phyloP scores from a whole-genome alignment of 306 rosid species.

The Quercus robur region DNA sequence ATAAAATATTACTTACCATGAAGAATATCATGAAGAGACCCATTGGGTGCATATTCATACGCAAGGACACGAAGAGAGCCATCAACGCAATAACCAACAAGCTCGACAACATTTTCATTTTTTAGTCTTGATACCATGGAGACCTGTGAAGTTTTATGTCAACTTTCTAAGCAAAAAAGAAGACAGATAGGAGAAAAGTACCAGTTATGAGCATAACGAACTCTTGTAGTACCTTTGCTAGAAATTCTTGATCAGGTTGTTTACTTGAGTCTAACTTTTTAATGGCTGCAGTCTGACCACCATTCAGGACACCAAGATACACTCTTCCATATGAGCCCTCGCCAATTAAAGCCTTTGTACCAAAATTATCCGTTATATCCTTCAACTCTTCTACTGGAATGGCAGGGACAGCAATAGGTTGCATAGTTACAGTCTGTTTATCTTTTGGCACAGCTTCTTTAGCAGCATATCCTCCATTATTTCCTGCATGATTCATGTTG shows the following conservation, averaged over 20 bases:
- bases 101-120: conserved; percentile 65
- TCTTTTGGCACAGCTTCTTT: conserved; percentile 35
- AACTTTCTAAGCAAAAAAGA: not conserved
- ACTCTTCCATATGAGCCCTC: conserved; percentile 89
- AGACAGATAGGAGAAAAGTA: not conserved
- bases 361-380: conserved; percentile 66
- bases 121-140: conserved; percentile 80
- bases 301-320: conserved; percentile 45
- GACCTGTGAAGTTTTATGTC: conserved; percentile 33
- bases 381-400: conserved; percentile 66
- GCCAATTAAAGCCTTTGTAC: conserved; percentile 56
- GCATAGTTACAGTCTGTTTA: conserved; percentile 30
- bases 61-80: conserved; percentile 73
- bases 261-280: conserved; percentile 71
- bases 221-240: conserved; percentile 55
- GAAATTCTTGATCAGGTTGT: conserved; percentile 72
- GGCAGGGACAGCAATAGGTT: conserved; percentile 67
- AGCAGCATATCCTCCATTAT: conserved; percentile 28
- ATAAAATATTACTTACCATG: conserved; percentile 47
- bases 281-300: conserved; percentile 61
- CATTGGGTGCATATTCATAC: conserved; percentile 71
- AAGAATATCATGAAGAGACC: conserved; percentile 76
- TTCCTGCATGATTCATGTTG: conserved; percentile 33
- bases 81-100: conserved; percentile 63
- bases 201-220: not conserved